Base-by-base conservation (phyloP, 306 rosid species). In the Senna tora region DNA sequence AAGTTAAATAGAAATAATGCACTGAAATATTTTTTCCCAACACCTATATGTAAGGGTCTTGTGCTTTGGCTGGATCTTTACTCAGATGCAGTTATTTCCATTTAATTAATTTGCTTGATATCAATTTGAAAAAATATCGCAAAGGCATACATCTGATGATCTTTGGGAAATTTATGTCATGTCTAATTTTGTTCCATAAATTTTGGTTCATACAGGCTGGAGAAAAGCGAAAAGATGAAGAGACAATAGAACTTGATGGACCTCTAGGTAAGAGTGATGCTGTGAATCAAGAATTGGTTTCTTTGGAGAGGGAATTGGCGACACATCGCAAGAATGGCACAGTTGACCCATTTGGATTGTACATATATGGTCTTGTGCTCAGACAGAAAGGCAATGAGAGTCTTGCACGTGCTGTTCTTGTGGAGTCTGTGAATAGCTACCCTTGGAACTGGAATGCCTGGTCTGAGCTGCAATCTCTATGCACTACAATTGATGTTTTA, bases 371-470 rank as follows among this genome's bases (percentile, higher is more conserved):
- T 53, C 85, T 89, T 63, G 92, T 95, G 67, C 97, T 95, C 57
- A 95, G 91, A 80, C 93, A 88, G 72, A 95, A 88, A 81, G 97
- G 97, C 65, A 89, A 69, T 28, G 91, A 92, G 75, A 88, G 64
- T 79, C 85, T 85, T 74, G 96, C 97, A 39, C 89, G 93, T 41
- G 82, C 91, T 13, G 92, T 88, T 80, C 96, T 95, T 75, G 87
- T 84, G 73, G 99, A 95, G 66, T 95, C 97, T 36, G 93, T 95
- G 80, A 91, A 95, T 77, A 91, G 74, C 83, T 91, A 91, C 79
- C 99, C 99, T 50, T 95, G 99, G 99, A 95, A 95, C 78, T 95
- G 99, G 99, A 90, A 72, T 87, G 99, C 96, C 49, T 95, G 99
- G 97, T 84, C 92, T 12, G 97, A 95, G 81, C 80, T 95, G 78